Percentiles rank a stretch among this genome's conserved stretches.
Conservation (phyloP, 164 flowering plant genomes). For the Cinnamomum micranthum region DNA sequence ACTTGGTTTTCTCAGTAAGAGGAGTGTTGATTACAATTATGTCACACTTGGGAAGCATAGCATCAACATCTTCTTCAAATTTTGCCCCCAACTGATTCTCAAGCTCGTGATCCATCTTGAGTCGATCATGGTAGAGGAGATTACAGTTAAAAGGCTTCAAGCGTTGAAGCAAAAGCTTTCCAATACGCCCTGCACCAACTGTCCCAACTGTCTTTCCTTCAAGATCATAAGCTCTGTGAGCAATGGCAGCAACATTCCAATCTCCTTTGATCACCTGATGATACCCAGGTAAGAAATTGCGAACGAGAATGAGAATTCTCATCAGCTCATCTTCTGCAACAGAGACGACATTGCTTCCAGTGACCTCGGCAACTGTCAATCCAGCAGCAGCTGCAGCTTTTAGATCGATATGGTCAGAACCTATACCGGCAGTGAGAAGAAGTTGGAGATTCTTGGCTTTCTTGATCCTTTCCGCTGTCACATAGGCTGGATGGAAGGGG, state of each 20-base stretch:
- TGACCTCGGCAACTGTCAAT: conserved; percentile 94
- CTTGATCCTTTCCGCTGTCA: conserved; percentile 90
- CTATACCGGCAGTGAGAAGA: conserved; percentile 95
- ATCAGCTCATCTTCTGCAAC: conserved; percentile 99
- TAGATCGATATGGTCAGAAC: conserved; percentile 93
- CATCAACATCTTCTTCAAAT: conserved; percentile 89
- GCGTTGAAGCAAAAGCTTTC: conserved; percentile 80
- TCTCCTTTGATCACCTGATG: conserved; percentile 81
- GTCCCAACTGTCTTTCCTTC: conserved; percentile 98
- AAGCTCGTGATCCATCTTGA: conserved; percentile 72
- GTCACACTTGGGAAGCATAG: conserved; percentile 90
- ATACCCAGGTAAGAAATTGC: conserved; percentile 87
- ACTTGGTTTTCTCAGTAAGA: conserved; percentile 95
- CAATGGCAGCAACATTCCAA: conserved; percentile 92
- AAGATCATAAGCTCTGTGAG: conserved; percentile 89
- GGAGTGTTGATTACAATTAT: conserved; percentile 84
- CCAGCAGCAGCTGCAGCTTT: conserved; percentile 95
- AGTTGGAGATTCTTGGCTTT: conserved; percentile 84
- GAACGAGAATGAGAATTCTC: conserved; percentile 89
- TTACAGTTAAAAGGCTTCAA: conserved; percentile 93
- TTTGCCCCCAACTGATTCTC: conserved; percentile 72
- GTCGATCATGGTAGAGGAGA: conserved; percentile 86
- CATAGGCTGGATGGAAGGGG: conserved; percentile 98
- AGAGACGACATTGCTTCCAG: conserved; percentile 91
- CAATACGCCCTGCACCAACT: conserved; percentile 94